Evolutionary conservation across 164 flowering plant species (phyloP).

Genomic region (Sedum album): DNA sequence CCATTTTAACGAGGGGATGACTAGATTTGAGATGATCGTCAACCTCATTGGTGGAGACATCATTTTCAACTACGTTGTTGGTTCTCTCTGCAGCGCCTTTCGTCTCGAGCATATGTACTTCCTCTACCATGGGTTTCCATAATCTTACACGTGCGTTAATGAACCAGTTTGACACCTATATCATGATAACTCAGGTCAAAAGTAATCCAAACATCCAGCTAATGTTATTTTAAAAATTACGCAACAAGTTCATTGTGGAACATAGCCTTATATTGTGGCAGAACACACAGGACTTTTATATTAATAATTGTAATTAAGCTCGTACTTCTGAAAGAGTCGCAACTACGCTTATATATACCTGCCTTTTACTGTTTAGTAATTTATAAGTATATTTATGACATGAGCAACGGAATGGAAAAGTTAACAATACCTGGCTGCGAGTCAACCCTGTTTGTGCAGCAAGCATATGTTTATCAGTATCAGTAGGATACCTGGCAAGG

Average conservation of each 20-base stretch:
- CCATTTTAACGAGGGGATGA: slow-evolving; percentile 13
- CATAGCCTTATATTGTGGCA: no score
- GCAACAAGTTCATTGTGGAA: no score
- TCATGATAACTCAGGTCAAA: background rate
- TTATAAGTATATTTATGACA: background rate
- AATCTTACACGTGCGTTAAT: slow-evolving; percentile 86
- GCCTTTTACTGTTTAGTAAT: background rate
- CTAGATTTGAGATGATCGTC: slow-evolving; percentile 5
- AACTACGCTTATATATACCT: no score
- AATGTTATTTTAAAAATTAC: no score
- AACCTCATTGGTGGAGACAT: slow-evolving; percentile 9
- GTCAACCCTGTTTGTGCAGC: slow-evolving; percentile 87
- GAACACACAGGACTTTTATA: no score
- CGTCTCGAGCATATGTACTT: slow-evolving; percentile 76
- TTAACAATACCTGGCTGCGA: slow-evolving; percentile 66
- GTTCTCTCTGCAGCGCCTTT: slow-evolving; percentile 26
- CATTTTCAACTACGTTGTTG: slow-evolving; percentile 14
- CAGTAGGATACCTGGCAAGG: slow-evolving; percentile 71
- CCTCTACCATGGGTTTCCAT: slow-evolving; percentile 98
- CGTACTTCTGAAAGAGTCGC: no score
- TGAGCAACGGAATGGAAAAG: background rate
- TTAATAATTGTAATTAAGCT: no score
- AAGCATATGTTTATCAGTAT: slow-evolving; percentile 83
- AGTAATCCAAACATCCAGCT: no score
- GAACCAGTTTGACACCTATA: slow-evolving; percentile 90